Conservation (phyloP, 345 rosid species). For the Gynandropsis gynandra region DNA sequence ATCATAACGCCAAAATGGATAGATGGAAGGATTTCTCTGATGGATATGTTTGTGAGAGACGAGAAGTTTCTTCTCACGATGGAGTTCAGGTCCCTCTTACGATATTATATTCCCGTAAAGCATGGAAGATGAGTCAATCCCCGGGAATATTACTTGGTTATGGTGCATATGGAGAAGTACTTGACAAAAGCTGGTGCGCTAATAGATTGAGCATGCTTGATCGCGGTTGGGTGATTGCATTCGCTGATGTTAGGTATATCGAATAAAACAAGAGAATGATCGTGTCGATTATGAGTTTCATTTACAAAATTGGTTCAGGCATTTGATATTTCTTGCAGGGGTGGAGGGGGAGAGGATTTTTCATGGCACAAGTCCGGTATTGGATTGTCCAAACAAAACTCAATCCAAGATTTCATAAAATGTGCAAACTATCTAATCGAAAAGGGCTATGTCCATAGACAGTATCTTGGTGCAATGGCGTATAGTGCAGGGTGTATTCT, state of each 20-base stretch:
- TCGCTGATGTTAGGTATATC: constrained; percentile 88
- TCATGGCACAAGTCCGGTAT: constrained; percentile 80
- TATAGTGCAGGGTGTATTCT: constrained; percentile 76
- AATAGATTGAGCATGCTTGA: constrained; percentile 76
- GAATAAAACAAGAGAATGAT: too few relatives aligned
- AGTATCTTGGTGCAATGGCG: constrained; percentile 62
- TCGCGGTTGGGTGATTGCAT: constrained; percentile 89
- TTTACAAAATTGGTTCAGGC: constrained; percentile 10
- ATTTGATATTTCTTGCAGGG: constrained; percentile 22
- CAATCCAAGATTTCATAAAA: constrained; percentile 57
- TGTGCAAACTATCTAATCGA: constrained; percentile 52
- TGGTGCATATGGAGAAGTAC: constrained; percentile 86
- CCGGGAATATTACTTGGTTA: constrained; percentile 74
- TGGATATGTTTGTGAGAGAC: constrained; percentile 58
- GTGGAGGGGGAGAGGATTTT: constrained; percentile 53
- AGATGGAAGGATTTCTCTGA: constrained; percentile 50
- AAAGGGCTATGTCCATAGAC: constrained; percentile 57
- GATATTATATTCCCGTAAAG: constrained; percentile 55
- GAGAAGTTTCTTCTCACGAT: constrained; percentile 63
- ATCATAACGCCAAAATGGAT: constrained; percentile 12
- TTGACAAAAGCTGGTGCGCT: constrained; percentile 74
- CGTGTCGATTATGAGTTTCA: background rate
- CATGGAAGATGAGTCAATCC: constrained; percentile 48
- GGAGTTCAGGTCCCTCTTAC: constrained; percentile 74
- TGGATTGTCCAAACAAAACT: constrained; percentile 51